Evolutionary conservation across 2,329 filamentous ascomycete genomes (phyloP), one percentile per base, ranked within the genome.

Genomic region (Nemania diffusa): DNA sequence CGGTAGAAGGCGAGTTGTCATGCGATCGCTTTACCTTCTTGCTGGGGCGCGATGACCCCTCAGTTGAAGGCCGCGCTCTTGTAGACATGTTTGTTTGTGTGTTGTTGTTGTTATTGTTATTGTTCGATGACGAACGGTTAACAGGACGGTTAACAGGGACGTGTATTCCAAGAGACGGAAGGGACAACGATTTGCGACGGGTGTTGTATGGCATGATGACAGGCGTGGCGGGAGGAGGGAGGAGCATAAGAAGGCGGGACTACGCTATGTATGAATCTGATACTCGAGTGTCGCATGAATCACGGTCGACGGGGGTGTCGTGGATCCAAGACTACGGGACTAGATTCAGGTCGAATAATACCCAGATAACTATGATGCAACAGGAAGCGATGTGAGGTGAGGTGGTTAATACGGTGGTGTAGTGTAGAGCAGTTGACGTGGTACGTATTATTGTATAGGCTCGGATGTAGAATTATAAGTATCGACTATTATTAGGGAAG

Each of bases 141-240:
- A n/a, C n/a, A n/a, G n/a, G n/a, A n/a, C n/a, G 77, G 73, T 78
- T 79, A 84, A 82, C 81, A 71, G 92, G 90, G 71, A 97, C 85
- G 76, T 96, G 92, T 75, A 98, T 97, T 79, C 96, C 96, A 76
- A 98, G 87, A 73, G 94, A 97, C 68, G 93, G 92, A 77, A 98
- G 85, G 70, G 94, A 97, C 73, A 99, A 85, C 78, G 94, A 97
- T 85, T 98, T 98, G 81, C 94, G 91, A 82, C 95, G 92, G 73
- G 95, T 98, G 82, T 97, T 97, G 86, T 97, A 97, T 78, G 91
- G 92, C 93, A 97, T 97, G 76, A 62, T 75, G 75, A 57, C 62
- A 65, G 59, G 58, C 67, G 67, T 55, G 64, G 55, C 64, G 63
- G 61, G 55, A 62, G 52, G 61, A 68, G 67, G 61, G 61, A 66